Evolutionary conservation across 116 monocot species (phyloP).

Genomic region (Phalaenopsis hybrid): DNA sequence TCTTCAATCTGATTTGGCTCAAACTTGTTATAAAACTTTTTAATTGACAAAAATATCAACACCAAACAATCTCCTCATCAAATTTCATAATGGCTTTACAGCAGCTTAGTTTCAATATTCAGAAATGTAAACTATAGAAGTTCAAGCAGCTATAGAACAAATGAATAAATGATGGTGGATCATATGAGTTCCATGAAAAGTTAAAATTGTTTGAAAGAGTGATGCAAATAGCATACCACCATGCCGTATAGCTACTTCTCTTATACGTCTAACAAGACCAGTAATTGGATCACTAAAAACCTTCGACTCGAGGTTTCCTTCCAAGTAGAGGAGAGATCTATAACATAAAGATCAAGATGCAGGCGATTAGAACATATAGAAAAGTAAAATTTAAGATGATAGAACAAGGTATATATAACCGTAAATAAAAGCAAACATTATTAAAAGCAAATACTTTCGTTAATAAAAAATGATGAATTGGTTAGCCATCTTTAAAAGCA

Average conservation of each 20-base stretch:
- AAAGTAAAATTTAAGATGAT: not conserved
- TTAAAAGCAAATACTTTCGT: too few species aligned
- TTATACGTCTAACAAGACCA: conserved; percentile 85
- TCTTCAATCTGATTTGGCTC: not conserved
- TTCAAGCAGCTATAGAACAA: not conserved
- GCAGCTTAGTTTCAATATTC: not conserved
- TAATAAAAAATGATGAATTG: not conserved
- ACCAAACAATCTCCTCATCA: too few species aligned
- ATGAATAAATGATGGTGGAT: not conserved
- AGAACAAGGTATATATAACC: not conserved
- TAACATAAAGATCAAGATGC: conserved; percentile 7
- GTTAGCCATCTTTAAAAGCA: not conserved
- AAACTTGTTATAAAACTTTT: not conserved
- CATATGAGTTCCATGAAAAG: not conserved
- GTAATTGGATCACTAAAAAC: conserved; percentile 80
- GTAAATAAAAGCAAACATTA: not conserved
- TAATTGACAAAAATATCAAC: too few species aligned
- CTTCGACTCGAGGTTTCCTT: conserved; percentile 91
- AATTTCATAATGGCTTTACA: not conserved
- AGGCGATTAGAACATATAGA: not conserved
- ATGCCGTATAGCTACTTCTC: conserved; percentile 75
- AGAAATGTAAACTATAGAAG: not conserved
- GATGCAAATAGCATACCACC: conserved; percentile 40
- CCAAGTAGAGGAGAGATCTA: conserved; percentile 71
- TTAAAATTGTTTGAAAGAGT: not conserved